Evolutionary conservation across 169 alveolate genomes (phyloP), one percentile per base, ranked within the genome.

Genomic region (Cystoisospora suis): DNA sequence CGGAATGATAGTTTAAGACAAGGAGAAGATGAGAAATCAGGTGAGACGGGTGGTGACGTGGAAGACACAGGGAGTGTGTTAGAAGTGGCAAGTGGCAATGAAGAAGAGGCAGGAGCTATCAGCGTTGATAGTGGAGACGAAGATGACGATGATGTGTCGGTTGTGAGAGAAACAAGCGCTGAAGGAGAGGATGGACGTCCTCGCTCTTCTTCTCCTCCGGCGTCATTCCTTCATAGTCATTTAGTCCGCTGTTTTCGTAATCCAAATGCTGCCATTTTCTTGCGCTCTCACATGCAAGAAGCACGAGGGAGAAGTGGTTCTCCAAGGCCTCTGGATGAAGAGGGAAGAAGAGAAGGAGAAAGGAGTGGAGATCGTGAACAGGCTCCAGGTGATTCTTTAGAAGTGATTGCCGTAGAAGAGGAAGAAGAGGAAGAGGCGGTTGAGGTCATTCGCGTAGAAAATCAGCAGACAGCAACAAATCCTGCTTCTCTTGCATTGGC

Each of bases 381-480:
- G 44, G 12, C n/a, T 65, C 36, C 44, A 36, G 36, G 12, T 44
- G 77, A 4, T 44, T 44, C 77, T 17, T n/a, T 65, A 44, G 77
- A 65, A 44, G 34, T 65, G 23, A 65, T 65, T 17, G 77, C 77
- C 6, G 40, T 65, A 5, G 75, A 59, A 20, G 75, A 59, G 77
- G 77, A 65, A 65, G 77, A 65, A 65, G 77, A 65, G 5, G 77
- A 65, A 9, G 77, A 65, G 42, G 77, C 77, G 23, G 77, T 65
- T 17, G 77, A 65, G 77, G n/a, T 65, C 34, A 65, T 65, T n/a
- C 42, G 77, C 6, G 77, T 32, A 65, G 77, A 65, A 9, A 36
- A 65, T 5, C n/a, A 65, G 45, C 5, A 36, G 45, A 5, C n/a
- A 36, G 40, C 6, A 20, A 23, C 42, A 36, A 44, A 44, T 23